Conservation (phyloP, 2,329 filamentous ascomycete genomes). For the Chaetothyriales sp. region DNA sequence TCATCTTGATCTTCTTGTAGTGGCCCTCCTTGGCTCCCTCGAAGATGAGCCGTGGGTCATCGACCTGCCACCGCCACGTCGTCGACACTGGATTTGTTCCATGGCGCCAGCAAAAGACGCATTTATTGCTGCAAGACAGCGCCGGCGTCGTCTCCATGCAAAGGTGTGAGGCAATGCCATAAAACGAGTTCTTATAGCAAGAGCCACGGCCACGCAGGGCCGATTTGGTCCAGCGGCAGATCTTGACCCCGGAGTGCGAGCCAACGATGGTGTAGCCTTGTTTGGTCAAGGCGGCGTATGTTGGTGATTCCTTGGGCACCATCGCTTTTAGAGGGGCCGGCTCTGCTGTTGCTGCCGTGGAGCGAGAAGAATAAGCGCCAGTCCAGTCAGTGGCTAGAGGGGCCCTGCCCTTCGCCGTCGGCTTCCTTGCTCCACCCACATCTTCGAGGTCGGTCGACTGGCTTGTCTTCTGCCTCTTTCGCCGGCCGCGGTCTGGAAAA, state of each 20-base stretch:
- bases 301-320: slow-evolving; percentile 83
- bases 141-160: slow-evolving; percentile 98
- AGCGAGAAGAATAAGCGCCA: slow-evolving; percentile 25
- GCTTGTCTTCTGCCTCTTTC: slow-evolving; percentile 30
- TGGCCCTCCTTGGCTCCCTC: slow-evolving; percentile 78
- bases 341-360: slow-evolving; percentile 27
- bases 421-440: slow-evolving; percentile 32
- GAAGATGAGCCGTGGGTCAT: slow-evolving; percentile 80
- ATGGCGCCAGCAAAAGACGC: slow-evolving; percentile 97
- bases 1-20: slow-evolving; percentile 95
- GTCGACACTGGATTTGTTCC: slow-evolving; percentile 95
- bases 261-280: slow-evolving; percentile 94
- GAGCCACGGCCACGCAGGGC: slow-evolving; percentile 82
- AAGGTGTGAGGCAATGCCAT: slow-evolving; percentile 87
- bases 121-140: slow-evolving; percentile 93
- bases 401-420: slow-evolving; percentile 14
- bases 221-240: slow-evolving; percentile 97
- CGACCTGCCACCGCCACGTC: slow-evolving; percentile 91
- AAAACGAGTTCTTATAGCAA: slow-evolving; percentile 97
- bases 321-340: slow-evolving; percentile 58
- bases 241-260: slow-evolving; percentile 90
- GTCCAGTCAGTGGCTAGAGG: slow-evolving; percentile 75
- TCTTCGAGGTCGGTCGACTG: slow-evolving; percentile 71
- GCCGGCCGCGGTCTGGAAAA: slow-evolving; percentile 24
- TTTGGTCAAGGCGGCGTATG: slow-evolving; percentile 77